These are phyloP conservation scores for Debaryomyces nepalensis DNA, from an alignment of 1,139 yeast species.

Conservation along the genomic window DNA sequence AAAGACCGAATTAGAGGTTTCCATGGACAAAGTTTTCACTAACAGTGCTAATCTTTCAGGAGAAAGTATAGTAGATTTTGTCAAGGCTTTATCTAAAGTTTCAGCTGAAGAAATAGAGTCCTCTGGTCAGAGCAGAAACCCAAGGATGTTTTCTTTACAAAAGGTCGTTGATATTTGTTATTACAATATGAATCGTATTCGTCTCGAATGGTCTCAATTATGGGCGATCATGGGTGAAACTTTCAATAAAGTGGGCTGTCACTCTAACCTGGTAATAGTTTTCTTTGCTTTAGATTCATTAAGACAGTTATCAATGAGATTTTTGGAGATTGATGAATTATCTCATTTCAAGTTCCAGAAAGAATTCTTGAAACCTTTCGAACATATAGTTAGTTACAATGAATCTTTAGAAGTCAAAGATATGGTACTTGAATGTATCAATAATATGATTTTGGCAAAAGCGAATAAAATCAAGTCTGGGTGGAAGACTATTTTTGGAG, in stretches of 20 bases:
- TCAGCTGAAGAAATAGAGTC: constrained; percentile 91
- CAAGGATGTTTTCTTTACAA: constrained; percentile 89
- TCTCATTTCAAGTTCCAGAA: constrained; percentile 95
- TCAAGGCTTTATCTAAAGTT: constrained; percentile 82
- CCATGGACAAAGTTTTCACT: constrained; percentile 85
- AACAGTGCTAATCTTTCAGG: constrained; percentile 82
- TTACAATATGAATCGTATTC: constrained; percentile 94
- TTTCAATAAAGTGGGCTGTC: constrained; percentile 85
- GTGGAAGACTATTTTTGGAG: constrained; percentile 88
- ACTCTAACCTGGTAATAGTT: constrained; percentile 73
- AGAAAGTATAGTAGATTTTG: constrained; percentile 84
- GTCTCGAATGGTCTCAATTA: constrained; percentile 94
- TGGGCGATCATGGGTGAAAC: constrained; percentile 95
- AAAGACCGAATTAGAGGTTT: constrained; percentile 79
- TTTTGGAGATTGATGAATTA: constrained; percentile 90
- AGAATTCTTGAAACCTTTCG: constrained; percentile 91
- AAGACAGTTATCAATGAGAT: constrained; percentile 89
- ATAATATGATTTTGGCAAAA: constrained; percentile 82
- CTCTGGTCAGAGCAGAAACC: constrained; percentile 79
- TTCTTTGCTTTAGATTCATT: constrained; percentile 93
- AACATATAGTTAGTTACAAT: constrained; percentile 73
- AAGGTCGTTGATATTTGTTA: constrained; percentile 97
- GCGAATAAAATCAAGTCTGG: constrained; percentile 84
- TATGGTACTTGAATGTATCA: constrained; percentile 88
- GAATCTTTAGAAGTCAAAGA: constrained; percentile 75